phyloP scores from a whole-genome alignment of 257 asterid genomes.

The Capsicum baccatum region DNA sequence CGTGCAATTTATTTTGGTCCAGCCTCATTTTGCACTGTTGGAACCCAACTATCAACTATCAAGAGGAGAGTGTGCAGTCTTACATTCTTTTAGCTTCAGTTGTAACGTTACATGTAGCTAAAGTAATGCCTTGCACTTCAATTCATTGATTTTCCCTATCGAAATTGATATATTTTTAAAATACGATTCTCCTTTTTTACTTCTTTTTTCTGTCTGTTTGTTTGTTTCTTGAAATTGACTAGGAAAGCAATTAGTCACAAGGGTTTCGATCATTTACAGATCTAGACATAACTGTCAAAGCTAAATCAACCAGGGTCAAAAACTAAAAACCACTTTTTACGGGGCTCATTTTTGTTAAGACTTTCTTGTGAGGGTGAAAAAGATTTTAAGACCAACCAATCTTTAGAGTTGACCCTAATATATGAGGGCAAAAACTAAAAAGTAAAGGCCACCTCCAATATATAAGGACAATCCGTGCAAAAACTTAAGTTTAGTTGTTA shows the following conservation, averaged over 20 bases:
- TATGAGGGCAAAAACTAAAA: too few species aligned
- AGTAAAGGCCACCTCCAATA: too few species aligned
- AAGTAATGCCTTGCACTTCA: background rate
- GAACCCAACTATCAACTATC: background rate
- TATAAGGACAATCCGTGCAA: too few species aligned
- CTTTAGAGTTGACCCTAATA: too few species aligned
- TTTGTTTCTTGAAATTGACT: background rate
- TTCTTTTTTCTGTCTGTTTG: background rate
- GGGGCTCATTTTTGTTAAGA: too few species aligned
- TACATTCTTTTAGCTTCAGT: background rate
- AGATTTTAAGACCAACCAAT: too few species aligned
- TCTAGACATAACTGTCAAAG: background rate
- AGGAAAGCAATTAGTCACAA: background rate
- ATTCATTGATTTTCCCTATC: background rate
- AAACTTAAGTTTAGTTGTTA: too few species aligned
- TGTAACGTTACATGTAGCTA: conserved; percentile 4
- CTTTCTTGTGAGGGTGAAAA: too few species aligned
- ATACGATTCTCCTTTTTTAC: background rate
- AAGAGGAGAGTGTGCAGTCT: conserved; percentile 13
- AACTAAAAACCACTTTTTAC: too few species aligned
- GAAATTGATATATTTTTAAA: background rate
- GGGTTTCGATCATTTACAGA: background rate
- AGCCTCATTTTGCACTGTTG: background rate
- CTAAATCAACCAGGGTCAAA: background rate
- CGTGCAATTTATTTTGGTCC: conserved; percentile 20